Percentiles rank a stretch among this genome's conserved stretches.
phyloP scores from a whole-genome alignment of 2,329 filamentous ascomycete species.

The Zasmidium angulare region DNA sequence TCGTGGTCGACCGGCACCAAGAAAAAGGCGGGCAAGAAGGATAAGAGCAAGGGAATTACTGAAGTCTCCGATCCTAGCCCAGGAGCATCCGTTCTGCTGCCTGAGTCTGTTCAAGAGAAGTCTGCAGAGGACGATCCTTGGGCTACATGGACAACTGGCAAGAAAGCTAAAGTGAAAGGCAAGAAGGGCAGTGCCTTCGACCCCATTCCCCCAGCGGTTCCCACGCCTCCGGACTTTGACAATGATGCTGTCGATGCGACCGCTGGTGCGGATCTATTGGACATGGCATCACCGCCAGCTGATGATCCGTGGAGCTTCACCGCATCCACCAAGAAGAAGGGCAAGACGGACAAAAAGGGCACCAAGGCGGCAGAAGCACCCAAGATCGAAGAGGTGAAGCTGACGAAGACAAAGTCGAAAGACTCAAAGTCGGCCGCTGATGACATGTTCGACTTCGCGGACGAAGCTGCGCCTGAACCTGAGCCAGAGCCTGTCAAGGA shows the following conservation, averaged over 20 bases:
- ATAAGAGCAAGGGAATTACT: constrained; percentile 43
- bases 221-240: constrained; percentile 45
- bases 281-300: constrained; percentile 21
- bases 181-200: constrained; percentile 37
- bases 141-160: constrained; percentile 36
- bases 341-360: constrained; percentile 34
- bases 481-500: constrained; percentile 29
- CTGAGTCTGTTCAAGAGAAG: constrained; percentile 40
- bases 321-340: constrained; percentile 40
- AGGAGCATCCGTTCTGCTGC: constrained; percentile 42
- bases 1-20: constrained; percentile 58
- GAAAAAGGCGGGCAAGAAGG: constrained; percentile 52
- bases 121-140: constrained; percentile 36
- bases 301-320: constrained; percentile 32
- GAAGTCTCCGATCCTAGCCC: constrained; percentile 36
- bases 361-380: constrained; percentile 20
- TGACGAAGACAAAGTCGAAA: constrained; percentile 37
- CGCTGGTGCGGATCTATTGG: constrained; percentile 22
- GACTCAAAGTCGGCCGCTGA: constrained; percentile 34
- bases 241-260: constrained; percentile 34
- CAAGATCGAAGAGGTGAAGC: constrained; percentile 33
- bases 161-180: constrained; percentile 55
- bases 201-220: constrained; percentile 32
- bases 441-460: constrained; percentile 25
- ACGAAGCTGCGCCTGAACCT: constrained; percentile 25